Conservation (phyloP, 805 yeast genomes). For the Metschnikowia continentalis region DNA sequence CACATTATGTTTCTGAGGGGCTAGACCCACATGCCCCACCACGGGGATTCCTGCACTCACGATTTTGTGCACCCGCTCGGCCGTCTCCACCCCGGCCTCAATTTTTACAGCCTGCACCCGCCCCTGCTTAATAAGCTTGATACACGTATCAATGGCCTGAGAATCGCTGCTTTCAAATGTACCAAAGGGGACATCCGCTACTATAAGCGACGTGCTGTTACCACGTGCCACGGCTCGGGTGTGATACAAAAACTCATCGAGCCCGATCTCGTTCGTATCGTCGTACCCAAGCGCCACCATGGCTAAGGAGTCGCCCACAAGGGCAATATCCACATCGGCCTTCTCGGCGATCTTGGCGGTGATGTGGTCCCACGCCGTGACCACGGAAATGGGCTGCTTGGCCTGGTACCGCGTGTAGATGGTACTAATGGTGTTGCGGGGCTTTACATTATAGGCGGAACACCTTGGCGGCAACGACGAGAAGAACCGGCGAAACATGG, state of each 20-base stretch:
- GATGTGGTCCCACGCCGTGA: conserved; percentile 89
- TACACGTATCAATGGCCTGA: conserved; percentile 59
- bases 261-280: conserved; percentile 68
- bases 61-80: conserved; percentile 51
- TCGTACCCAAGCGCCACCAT: conserved; percentile 85
- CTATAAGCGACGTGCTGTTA: conserved; percentile 54
- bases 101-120: conserved; percentile 71
- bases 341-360: conserved; percentile 67
- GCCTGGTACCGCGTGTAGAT: conserved; percentile 7
- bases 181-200: conserved; percentile 91
- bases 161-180: conserved; percentile 62
- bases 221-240: conserved; percentile 76
- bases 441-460: conserved; percentile 11
- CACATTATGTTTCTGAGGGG: conserved; percentile 80
- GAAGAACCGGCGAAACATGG: conserved; percentile 12
- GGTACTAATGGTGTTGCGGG: conserved; percentile 12
- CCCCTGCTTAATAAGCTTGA: conserved; percentile 51
- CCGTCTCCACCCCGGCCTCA: conserved; percentile 69
- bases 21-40: conserved; percentile 86
- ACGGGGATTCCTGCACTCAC: conserved; percentile 78
- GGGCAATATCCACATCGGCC: conserved; percentile 62
- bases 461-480: neutral
- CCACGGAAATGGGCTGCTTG: conserved; percentile 33
- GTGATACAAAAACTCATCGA: conserved; percentile 77
- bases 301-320: conserved; percentile 90